Evolutionary conservation across 768 basidiomycete species (phyloP), one percentile per base, ranked within the genome.

Genomic region (Leccinellum albellum): DNA sequence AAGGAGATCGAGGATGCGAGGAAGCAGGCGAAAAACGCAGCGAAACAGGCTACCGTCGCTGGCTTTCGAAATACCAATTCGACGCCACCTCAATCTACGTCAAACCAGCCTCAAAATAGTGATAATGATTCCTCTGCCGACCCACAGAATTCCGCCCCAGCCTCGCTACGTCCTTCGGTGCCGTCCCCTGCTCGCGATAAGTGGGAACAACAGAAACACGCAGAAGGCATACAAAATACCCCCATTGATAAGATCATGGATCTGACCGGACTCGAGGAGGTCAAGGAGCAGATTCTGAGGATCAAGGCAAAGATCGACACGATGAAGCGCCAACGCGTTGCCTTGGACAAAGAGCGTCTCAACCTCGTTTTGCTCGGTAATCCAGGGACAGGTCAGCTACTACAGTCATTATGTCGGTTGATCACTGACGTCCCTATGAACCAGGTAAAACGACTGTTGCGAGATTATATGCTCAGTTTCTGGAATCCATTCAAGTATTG

Each of bases 331-430:
- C 87, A 88, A 66, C 73, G 73, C 28, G 69, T 75, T 0, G 72
- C 83, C 0, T 42, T 84, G 4, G 74, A 78, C 35, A 74, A 76
- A 17, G 84, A 88, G 56, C 73, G 86, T 1, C 83, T 86, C 64
- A 87, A 88, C 62, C 75, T 80, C 13, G 78, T 76, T 12, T 70
- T 88, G 15, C 78, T 86, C 0, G 87, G 87, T 6, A 88, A 88
- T 64, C 87, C 87, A 5, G 87, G 86, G 7, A 89, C 87, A 66
- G 87, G 86, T 12, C 81, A 87, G 87, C 80, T 1, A 4, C 4
- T 28, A 83, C 83, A 0, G 74, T 86, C n/a, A 4, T 5, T 14
- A 12, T 13, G 28, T 40, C 1, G 23, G n/a, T 20, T 4, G 3
- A 7, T 15, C 1, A 5, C 29, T 53, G 13, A 63, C 8, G 14